Base-by-base conservation (phyloP, 2,329 filamentous ascomycete genomes). In the Fusarium falciforme region DNA sequence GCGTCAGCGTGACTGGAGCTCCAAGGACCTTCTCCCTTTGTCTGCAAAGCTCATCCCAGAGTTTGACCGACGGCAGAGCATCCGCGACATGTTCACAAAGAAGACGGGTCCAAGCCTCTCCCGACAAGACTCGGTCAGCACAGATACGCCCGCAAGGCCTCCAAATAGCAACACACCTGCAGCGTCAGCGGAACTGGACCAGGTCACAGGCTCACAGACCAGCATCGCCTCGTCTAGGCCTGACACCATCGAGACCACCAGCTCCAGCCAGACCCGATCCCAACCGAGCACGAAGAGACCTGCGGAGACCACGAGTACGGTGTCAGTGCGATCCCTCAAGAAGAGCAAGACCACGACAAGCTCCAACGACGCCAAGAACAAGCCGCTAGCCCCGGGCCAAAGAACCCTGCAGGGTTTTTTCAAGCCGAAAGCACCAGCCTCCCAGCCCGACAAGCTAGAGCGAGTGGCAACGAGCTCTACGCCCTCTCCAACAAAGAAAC, bases 11-110 rank as follows among this genome's bases (percentile, higher is more conserved):
- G 90, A 93, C 17, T 95, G 93, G 87, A 87, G 87, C 12, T 79
- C 86, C 4, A 93, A 91, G 75, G 90, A 94, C 75, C 83, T 93
- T 0, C 87, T 96, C 12, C 89, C 93, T 4, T 86, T 93, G 64
- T 98, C 95, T 25, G 95, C 93, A 1, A 94, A 91, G 79, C 87
- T 97, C 11, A 93, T 98, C 65, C 93, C 94, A 2, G 95, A 98
- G 77, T 98, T 98, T 76, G 91, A 95, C 79, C 92, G 92, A 68
- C 90, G 96, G 22, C 90, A 90, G 74, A 98, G 87, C 80, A 98
- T 99, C 79, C 94, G 93, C 76, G 95, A 97, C 79, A 98, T 99
- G 96, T 98, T 98, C 80, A 87, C 86, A 68, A 79, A 87, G 66
- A 76, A 76, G 67, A 67, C 73, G 35, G 35, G 49, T 17, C 59